Evolutionary conservation across 176 grass and related monocot genomes (phyloP).

Genomic region (Puya raimondii): DNA sequence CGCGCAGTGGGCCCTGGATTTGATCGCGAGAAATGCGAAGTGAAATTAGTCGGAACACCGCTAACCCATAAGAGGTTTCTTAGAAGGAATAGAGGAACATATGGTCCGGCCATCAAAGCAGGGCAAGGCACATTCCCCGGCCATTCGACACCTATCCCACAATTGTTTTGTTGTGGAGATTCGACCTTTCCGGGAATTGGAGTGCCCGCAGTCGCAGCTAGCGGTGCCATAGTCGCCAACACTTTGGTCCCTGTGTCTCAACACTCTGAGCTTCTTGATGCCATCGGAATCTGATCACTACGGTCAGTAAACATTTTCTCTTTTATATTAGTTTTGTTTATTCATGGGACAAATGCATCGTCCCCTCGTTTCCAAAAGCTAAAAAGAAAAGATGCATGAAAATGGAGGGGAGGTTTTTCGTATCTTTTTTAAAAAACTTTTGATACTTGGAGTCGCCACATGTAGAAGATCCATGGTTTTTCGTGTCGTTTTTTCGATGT

Average conservation of each 20-base stretch:
- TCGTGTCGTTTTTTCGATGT: no score
- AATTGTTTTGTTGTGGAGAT: conserved; percentile 92
- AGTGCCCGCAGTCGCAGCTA: conserved; percentile 79
- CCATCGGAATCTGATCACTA: conserved; percentile 53
- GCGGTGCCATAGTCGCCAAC: conserved; percentile 93
- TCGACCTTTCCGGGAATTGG: conserved; percentile 94
- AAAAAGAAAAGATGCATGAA: no score
- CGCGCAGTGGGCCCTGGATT: conserved; percentile 68
- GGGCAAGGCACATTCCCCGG: conserved; percentile 85
- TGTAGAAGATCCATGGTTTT: no score
- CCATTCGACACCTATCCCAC: conserved; percentile 70
- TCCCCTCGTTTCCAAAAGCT: no score
- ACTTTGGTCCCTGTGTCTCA: conserved; percentile 62
- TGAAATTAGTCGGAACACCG: conserved; percentile 76
- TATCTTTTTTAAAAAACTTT: no score
- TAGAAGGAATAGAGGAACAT: conserved; percentile 77
- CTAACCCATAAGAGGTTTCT: conserved; percentile 81
- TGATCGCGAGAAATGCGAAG: conserved; percentile 64
- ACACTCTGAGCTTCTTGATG: conserved; percentile 90
- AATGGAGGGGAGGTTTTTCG: no score
- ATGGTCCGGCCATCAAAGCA: conserved; percentile 89
- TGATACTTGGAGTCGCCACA: no score
- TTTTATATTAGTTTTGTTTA: background rate
- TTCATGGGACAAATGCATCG: no score
- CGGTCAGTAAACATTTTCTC: background rate